Evolutionary conservation across 2,329 filamentous ascomycete species (phyloP), one percentile per base, ranked within the genome.

Genomic region (Paracorniculantispora psalliotae): DNA sequence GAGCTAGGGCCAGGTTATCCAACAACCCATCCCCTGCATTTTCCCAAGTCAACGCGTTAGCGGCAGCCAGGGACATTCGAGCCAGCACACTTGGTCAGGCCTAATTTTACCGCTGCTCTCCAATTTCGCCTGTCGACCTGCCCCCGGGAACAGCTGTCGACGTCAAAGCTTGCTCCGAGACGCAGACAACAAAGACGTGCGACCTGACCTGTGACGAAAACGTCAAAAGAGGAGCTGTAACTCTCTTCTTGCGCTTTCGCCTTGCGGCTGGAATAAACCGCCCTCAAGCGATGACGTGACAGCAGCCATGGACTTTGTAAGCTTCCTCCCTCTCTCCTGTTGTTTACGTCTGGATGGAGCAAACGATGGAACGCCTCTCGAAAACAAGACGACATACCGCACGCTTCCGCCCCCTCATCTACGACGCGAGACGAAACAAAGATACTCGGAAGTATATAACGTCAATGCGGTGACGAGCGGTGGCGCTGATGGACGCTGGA

Each of bases 291-390:
- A 82, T 81, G 79, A 73, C 72, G 73, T 70, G 71, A 68, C 69
- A 66, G 71, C 71, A 72, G 72, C 68, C 69, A 84, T 84, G 81
- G 81, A 84, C 72, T 84, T 84, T 75, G 81, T 84, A 64, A 75
- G 80, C 72, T 26, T 28, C 13, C 8, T n/a, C 37, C 21, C 28
- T 25, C 30, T 37, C 28, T 1, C 26, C 19, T 54, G 39, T 54
- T 43, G 13, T 8, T 7, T 26, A 10, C 17, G 7, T 39, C 21
- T 51, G 13, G 37, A 21, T 13, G 39, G 37, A 54, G 15, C n/a
- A 13, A 54, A 21, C 39, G 15, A 47, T 28, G 44, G 44, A 13
- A 48, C 30, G 44, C 4, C 44, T n/a, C n/a, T n/a, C 25, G 44
- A 33, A 28, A 33, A 19, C 23, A 19, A 23, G 26, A 43, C 25